Conservation (phyloP, 2,329 filamentous ascomycete genomes). For the Tolypocladium sp. region DNA sequence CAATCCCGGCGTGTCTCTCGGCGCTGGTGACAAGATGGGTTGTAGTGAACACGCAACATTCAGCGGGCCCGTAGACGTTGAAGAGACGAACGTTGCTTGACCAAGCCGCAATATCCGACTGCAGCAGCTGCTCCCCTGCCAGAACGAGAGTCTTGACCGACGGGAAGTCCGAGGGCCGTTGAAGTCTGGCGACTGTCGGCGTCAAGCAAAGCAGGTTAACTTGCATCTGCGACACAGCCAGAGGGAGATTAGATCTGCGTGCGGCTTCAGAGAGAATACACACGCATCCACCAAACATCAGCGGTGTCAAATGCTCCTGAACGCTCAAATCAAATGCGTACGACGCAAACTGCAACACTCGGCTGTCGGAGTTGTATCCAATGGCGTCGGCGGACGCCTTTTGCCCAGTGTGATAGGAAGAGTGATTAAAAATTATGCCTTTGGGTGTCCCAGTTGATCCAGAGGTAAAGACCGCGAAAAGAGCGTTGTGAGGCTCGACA, state of each 20-base stretch:
- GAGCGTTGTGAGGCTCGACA: not conserved
- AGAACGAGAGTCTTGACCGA: slow-evolving; percentile 34
- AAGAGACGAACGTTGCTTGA: slow-evolving; percentile 7
- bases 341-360: slow-evolving; percentile 36
- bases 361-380: slow-evolving; percentile 28
- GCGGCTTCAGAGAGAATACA: slow-evolving; percentile 46
- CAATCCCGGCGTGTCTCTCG: slow-evolving; percentile 18
- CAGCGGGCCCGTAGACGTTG: slow-evolving; percentile 36
- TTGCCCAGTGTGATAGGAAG: slow-evolving; percentile 9
- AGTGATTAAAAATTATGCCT: slow-evolving; percentile 4
- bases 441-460: not conserved
- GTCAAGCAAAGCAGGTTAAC: slow-evolving; percentile 42
- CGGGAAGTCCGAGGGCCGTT: slow-evolving; percentile 34
- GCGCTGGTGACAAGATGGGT: slow-evolving; percentile 19
- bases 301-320: slow-evolving; percentile 41
- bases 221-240: slow-evolving; percentile 31
- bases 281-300: slow-evolving; percentile 39
- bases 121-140: not conserved
- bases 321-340: slow-evolving; percentile 47
- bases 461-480: not conserved
- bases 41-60: slow-evolving; percentile 18
- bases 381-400: slow-evolving; percentile 14
- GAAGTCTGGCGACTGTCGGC: slow-evolving; percentile 37
- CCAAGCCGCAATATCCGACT: not conserved
- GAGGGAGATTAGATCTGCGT: slow-evolving; percentile 39